Evolutionary conservation across 768 basidiomycete genomes (phyloP).

Genomic region (Lactifluus rugatus): DNA sequence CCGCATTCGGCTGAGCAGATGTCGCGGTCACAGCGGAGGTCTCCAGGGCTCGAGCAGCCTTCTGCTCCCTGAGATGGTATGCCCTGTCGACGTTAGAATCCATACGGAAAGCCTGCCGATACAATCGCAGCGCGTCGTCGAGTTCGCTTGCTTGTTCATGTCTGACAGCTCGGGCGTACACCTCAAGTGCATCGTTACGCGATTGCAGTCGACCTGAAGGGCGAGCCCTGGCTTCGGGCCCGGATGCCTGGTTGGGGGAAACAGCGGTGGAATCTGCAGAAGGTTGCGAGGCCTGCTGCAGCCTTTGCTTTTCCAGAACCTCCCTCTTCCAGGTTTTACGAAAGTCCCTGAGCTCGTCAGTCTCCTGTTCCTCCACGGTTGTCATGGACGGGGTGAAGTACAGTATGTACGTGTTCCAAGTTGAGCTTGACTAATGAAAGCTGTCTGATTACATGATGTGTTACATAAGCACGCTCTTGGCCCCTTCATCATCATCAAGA

Average conservation of each 20-base stretch:
- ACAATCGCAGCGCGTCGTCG: conserved; percentile 66
- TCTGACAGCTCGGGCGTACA: conserved; percentile 62
- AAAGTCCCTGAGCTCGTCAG: conserved; percentile 57
- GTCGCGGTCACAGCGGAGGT: not conserved
- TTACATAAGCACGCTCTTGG: not conserved
- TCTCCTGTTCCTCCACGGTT: conserved; percentile 28
- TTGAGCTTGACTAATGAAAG: too few relatives aligned
- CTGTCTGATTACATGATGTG: not conserved
- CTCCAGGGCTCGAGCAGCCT: conserved; percentile 1
- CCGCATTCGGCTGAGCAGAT: not conserved
- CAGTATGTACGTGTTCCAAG: too few relatives aligned
- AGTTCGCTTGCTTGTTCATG: conserved; percentile 66
- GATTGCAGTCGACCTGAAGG: not conserved
- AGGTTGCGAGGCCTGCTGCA: not conserved
- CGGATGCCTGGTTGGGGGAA: conserved; percentile 6
- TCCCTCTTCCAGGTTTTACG: conserved; percentile 68
- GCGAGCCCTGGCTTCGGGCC: not conserved
- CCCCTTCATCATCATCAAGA: not conserved
- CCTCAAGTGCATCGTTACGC: conserved; percentile 43
- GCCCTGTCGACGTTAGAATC: conserved; percentile 67
- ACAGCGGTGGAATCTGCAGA: not conserved
- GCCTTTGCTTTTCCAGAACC: conserved; percentile 30
- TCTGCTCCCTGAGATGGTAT: conserved; percentile 49
- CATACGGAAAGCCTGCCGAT: conserved; percentile 72
- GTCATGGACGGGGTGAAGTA: not conserved